Conservation (phyloP, 257 asterid species). For the Solanum paucissectum region DNA sequence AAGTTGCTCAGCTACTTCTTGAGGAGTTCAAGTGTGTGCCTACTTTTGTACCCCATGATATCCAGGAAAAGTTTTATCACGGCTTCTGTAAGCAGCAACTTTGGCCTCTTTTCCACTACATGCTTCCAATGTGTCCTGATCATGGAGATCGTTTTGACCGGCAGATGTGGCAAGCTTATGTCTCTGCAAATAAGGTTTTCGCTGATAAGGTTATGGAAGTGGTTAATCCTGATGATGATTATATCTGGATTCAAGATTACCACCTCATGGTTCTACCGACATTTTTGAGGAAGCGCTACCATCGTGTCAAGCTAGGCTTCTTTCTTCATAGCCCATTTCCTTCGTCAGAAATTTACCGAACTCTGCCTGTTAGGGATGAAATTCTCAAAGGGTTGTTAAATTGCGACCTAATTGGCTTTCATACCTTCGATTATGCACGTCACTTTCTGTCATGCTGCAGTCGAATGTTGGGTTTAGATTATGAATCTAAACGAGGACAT, state of each 20-base stretch:
- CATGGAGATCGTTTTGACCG: slow-evolving; percentile 89
- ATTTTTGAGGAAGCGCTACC: slow-evolving; percentile 71
- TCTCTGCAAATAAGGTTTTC: slow-evolving; percentile 64
- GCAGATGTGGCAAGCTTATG: slow-evolving; percentile 82
- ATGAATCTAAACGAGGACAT: slow-evolving; percentile 89
- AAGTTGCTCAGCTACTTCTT: slow-evolving; percentile 61
- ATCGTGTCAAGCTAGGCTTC: slow-evolving; percentile 77
- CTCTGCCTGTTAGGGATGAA: slow-evolving; percentile 82
- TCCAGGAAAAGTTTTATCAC: slow-evolving; percentile 58
- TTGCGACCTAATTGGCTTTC: slow-evolving; percentile 79
- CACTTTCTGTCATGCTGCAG: slow-evolving; percentile 91
- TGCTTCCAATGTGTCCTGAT: slow-evolving; percentile 85
- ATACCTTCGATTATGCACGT: slow-evolving; percentile 87
- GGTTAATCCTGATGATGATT: slow-evolving; percentile 78
- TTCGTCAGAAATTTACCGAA: slow-evolving; percentile 84
- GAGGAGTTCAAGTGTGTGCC: slow-evolving; percentile 82
- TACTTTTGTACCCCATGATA: slow-evolving; percentile 66
- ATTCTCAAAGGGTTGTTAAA: slow-evolving; percentile 73
- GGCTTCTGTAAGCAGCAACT: slow-evolving; percentile 88
- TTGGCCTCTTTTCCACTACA: slow-evolving; percentile 95
- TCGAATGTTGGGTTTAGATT: slow-evolving; percentile 82
- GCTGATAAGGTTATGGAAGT: slow-evolving; percentile 86
- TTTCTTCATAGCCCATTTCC: slow-evolving; percentile 95
- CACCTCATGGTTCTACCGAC: slow-evolving; percentile 93
- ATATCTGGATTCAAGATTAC: slow-evolving; percentile 83